Conservation (phyloP, 2,329 filamentous ascomycete genomes). For the Microdochium paspali region DNA sequence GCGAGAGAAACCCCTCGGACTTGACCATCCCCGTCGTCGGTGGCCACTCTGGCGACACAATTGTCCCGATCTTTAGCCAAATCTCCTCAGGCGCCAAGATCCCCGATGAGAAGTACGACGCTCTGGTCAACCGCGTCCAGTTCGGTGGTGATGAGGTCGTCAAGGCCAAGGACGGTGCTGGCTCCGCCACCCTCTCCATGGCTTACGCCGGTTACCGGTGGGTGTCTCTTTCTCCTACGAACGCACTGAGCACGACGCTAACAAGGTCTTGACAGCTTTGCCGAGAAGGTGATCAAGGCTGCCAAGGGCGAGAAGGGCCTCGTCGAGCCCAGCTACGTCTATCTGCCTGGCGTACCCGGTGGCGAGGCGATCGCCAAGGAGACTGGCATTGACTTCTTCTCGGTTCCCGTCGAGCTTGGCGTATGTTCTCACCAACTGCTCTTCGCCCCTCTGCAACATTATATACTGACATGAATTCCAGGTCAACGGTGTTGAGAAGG, state of each 20-base stretch:
- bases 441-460: neutral
- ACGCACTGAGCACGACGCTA: neutral
- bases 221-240: conserved; percentile 12
- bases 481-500: conserved; percentile 80
- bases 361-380: conserved; percentile 79
- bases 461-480: conserved; percentile 25
- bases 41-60: conserved; percentile 96
- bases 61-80: conserved; percentile 95
- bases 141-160: conserved; percentile 97
- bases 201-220: conserved; percentile 91
- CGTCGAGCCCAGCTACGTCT: conserved; percentile 91
- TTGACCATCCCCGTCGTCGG: conserved; percentile 87
- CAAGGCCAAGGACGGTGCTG: conserved; percentile 85
- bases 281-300: conserved; percentile 88
- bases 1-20: conserved; percentile 73
- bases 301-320: conserved; percentile 83
- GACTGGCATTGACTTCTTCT: conserved; percentile 88
- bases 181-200: conserved; percentile 89
- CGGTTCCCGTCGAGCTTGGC: conserved; percentile 88
- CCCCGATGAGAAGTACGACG: conserved; percentile 82
- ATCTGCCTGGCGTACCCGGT: conserved; percentile 81
- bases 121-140: conserved; percentile 87
- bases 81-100: conserved; percentile 71
- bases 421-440: conserved; percentile 44
- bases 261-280: conserved; percentile 52